phyloP scores from a whole-genome alignment of 2,329 filamentous ascomycete genomes.

The Talaromyces sp. region DNA sequence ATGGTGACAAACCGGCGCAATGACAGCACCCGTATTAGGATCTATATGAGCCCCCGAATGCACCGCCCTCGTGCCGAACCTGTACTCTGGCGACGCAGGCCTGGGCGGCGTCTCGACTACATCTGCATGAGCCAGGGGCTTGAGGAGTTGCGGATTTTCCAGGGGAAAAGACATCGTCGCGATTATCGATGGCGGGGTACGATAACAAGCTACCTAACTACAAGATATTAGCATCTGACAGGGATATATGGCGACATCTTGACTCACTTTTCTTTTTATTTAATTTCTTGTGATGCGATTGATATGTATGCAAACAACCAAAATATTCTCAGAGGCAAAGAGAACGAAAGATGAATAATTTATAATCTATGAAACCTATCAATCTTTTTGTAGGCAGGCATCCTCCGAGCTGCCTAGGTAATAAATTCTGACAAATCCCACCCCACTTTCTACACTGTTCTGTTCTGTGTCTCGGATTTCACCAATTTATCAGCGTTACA shows the following conservation, averaged over 20 bases:
- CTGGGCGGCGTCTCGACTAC: slow-evolving; percentile 69
- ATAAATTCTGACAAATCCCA: slow-evolving; percentile 12
- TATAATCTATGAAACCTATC: background rate
- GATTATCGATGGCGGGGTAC: slow-evolving; percentile 5
- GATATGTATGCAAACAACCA: background rate
- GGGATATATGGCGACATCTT: background rate
- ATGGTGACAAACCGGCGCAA: slow-evolving; percentile 61
- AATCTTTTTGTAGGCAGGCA: background rate
- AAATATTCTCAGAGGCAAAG: background rate
- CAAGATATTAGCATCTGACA: background rate
- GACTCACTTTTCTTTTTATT: background rate
- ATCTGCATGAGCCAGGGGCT: slow-evolving; percentile 20
- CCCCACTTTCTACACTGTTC: slow-evolving; percentile 1
- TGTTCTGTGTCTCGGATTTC: background rate
- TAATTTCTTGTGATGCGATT: background rate
- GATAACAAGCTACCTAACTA: background rate
- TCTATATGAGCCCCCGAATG: slow-evolving; percentile 92
- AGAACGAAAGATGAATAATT: background rate
- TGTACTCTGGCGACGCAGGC: slow-evolving; percentile 69
- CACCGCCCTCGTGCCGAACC: slow-evolving; percentile 90
- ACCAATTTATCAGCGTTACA: background rate
- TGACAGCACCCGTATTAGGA: slow-evolving; percentile 88
- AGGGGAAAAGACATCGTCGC: slow-evolving; percentile 24
- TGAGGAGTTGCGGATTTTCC: slow-evolving; percentile 20
- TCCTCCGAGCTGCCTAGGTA: background rate